Evolutionary conservation across 139 green algal species (phyloP).

Genomic region (Volvox reticuliferus): DNA sequence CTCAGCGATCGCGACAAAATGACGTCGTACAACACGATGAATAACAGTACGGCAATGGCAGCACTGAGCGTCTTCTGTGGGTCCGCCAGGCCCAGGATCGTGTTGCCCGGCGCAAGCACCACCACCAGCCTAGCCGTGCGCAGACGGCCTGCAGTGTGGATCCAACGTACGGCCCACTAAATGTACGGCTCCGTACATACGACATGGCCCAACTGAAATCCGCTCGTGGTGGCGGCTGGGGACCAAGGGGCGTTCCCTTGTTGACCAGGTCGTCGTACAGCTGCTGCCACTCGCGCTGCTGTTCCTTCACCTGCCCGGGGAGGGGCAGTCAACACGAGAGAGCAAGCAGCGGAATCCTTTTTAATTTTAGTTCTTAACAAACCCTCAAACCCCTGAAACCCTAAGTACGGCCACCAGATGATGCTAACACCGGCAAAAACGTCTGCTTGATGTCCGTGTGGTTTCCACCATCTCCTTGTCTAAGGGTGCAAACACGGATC

Average conservation of each 20-base stretch:
- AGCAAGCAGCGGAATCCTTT: too few relatives aligned
- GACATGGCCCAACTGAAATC: conserved; percentile 83
- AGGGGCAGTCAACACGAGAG: too few relatives aligned
- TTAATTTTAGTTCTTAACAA: too few relatives aligned
- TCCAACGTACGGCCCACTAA: too few relatives aligned
- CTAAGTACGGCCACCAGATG: too few relatives aligned
- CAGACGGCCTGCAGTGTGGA: conserved; percentile 53
- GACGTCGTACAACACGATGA: conserved; percentile 78
- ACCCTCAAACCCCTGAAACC: too few relatives aligned
- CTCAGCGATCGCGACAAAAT: conserved; percentile 58
- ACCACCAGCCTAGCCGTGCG: conserved; percentile 55
- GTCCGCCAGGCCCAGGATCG: conserved; percentile 52
- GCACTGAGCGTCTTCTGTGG: conserved; percentile 53
- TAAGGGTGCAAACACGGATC: too few relatives aligned
- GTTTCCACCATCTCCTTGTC: too few relatives aligned
- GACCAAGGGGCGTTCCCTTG: neutral
- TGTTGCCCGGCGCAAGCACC: conserved; percentile 56
- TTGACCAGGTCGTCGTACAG: conserved; percentile 63
- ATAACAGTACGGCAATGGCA: conserved; percentile 67
- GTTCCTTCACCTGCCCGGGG: too few relatives aligned
- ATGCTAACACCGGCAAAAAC: too few relatives aligned
- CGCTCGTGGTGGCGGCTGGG: neutral
- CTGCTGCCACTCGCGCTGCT: conserved; percentile 74
- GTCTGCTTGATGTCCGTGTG: too few relatives aligned
- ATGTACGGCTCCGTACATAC: conserved; percentile 84